Evolutionary conservation across 2,329 filamentous ascomycete genomes (phyloP), one percentile per base, ranked within the genome.

Genomic region (Chalaropsis ovoidea): DNA sequence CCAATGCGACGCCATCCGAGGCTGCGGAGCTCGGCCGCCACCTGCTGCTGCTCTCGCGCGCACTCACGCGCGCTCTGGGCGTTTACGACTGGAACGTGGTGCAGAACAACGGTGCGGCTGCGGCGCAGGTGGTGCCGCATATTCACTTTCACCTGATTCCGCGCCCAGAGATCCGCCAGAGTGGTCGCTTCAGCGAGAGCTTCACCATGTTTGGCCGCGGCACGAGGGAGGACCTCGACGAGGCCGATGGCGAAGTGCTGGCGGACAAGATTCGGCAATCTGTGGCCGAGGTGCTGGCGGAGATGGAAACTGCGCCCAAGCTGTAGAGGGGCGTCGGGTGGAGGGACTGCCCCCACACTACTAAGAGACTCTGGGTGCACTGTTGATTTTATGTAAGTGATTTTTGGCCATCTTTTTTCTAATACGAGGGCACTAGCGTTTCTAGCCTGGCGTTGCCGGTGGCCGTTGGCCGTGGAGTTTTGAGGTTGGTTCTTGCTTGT

Each of bases 141-240:
- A 87, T 95, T 61, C 93, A 99, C 75, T 97, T 95, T 74, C 94
- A 99, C 71, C 82, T 97, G 63, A 95, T 99, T 42, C 93, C 93
- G 0, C 79, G 93, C 45, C 91, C 92, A 0, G 84, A 88, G 76
- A 82, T 82, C 67, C 78, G 77, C 69, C 81, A 77, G 60, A 81
- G 78, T 69, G 80, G 78, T 6, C 73, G 77, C 60, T 77, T 77
- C 70, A 82, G 82, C 67, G 80, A 82, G 77, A 86, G 85, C 72
- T 92, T 90, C 77, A 90, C 86, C 60, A 92, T 92, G 88, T 93
- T 93, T 77, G 89, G 89, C 0, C 76, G 86, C 15, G 89, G 89
- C 0, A 79, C 81, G 72, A 77, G 89, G 65, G 84, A 86, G 69
- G 89, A 93, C 68, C 72, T 93, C 65, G 88, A 92, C 70, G 88